These are phyloP conservation scores for Camellia lanceoleosa DNA, from an alignment of 148 eudicot genomes.

Conservation along the genomic window DNA sequence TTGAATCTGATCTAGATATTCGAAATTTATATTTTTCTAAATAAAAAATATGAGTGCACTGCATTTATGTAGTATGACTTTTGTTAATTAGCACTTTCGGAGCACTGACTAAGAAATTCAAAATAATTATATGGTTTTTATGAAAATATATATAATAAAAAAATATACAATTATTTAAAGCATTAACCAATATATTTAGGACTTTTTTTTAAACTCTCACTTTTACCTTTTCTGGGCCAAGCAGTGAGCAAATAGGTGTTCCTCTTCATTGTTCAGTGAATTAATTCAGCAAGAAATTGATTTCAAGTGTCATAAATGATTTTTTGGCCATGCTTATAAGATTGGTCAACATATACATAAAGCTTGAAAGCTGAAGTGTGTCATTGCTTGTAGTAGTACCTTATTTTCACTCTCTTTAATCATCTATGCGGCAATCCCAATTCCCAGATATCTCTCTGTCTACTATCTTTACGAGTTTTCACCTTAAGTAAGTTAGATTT, in stretches of 20 bases:
- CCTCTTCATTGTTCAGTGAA: neutral
- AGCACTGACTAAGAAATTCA: too few species aligned
- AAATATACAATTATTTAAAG: too few species aligned
- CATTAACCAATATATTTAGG: too few species aligned
- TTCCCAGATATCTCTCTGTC: slow-evolving; percentile 5
- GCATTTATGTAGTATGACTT: too few species aligned
- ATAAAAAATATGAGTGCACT: too few species aligned
- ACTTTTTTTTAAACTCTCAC: too few species aligned
- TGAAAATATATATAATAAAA: too few species aligned
- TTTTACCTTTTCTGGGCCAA: neutral
- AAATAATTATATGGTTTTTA: too few species aligned
- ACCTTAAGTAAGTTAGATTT: neutral
- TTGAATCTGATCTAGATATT: too few species aligned
- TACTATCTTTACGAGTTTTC: neutral
- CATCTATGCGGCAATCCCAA: slow-evolving; percentile 4
- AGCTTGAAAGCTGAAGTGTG: slow-evolving; percentile 5
- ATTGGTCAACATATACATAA: neutral
- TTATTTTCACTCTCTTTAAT: neutral
- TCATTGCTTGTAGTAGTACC: neutral
- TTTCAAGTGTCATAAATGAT: neutral
- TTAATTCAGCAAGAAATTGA: neutral
- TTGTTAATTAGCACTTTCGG: too few species aligned
- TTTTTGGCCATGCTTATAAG: neutral
- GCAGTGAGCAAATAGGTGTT: neutral
- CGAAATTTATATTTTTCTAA: too few species aligned